Evolutionary conservation across 345 rosid species (phyloP), one percentile per base, ranked within the genome.

Genomic region (Eucalyptus viminalis): DNA sequence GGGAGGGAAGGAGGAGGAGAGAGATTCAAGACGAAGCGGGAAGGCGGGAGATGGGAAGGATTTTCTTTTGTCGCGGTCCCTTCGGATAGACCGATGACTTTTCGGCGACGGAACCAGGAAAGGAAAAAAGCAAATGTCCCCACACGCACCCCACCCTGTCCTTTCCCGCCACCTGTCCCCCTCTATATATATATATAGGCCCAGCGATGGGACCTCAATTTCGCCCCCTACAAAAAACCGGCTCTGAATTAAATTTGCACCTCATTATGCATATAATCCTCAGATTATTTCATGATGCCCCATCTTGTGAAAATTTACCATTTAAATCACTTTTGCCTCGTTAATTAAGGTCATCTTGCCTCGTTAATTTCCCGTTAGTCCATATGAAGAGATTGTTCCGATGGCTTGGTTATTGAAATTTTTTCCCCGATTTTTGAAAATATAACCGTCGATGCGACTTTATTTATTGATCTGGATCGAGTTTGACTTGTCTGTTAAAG

Each of bases 361-460:
- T 34, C 4, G 8, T 72, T 72, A 37, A 76, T 76, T 40, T 76
- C 14, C 3, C 7, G 0, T 40, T 37, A 19, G 14, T 40, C 3
- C 0, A 2, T 19, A 37, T 6, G 2, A 37, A 37, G 8, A 76
- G 29, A 40, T 40, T 76, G 83, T 76, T 76, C 9, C 13, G 13
- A 40, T 6, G 5, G 1, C 3, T 14, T 7, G 56, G 24, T 53
- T 53, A 53, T 19, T 53, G 2, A 2, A 53, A 7, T 1, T 27
- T 27, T 27, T 13, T 12, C 4, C 37, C 37, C 37, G 37, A 37
- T 34, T 34, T 34, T 34, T 34, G 34, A 34, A 34, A 10, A 10
- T 56, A 22, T 25, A 10, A 56, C 0, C 1, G 1, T 1, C 1
- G 3, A 24, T 24, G 2, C 3, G 0, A 9, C 0, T 56, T 56